These are phyloP conservation scores for Chaetoscypha palmicola DNA, from an alignment of 2,329 filamentous ascomycete genomes.

Conservation along the genomic window DNA sequence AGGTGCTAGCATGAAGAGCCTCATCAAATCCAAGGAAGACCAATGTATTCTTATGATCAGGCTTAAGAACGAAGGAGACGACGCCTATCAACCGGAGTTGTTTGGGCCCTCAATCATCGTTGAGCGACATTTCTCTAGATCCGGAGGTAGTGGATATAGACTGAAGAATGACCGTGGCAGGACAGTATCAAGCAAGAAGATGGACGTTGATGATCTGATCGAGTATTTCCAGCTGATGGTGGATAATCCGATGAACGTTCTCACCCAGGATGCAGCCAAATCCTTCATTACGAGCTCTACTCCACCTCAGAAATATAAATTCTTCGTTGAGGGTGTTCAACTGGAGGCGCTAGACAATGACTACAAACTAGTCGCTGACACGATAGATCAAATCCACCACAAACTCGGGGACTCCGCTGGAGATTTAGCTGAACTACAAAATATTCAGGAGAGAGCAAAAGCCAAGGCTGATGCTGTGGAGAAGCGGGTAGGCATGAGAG, in stretches of 20 bases:
- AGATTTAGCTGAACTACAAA: slow-evolving; percentile 56
- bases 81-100: slow-evolving; percentile 73
- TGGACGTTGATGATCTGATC: slow-evolving; percentile 84
- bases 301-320: slow-evolving; percentile 84
- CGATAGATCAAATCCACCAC: slow-evolving; percentile 62
- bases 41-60: slow-evolving; percentile 70
- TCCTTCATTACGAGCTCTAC: slow-evolving; percentile 86
- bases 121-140: slow-evolving; percentile 78
- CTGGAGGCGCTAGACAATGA: slow-evolving; percentile 88
- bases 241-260: slow-evolving; percentile 91
- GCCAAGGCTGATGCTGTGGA: slow-evolving; percentile 58
- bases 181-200: slow-evolving; percentile 73
- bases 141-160: slow-evolving; percentile 75
- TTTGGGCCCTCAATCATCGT: slow-evolving; percentile 83
- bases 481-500: slow-evolving; percentile 58
- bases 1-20: slow-evolving; percentile 78
- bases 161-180: slow-evolving; percentile 67
- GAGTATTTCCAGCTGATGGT: slow-evolving; percentile 92
- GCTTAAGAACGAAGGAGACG: slow-evolving; percentile 83
- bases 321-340: slow-evolving; percentile 91
- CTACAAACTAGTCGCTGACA: slow-evolving; percentile 76
- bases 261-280: slow-evolving; percentile 91
- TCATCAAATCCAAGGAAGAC: slow-evolving; percentile 85
- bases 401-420: slow-evolving; percentile 55
- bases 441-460: slow-evolving; percentile 52